Base-by-base conservation (phyloP, 2,329 filamentous ascomycete genomes). In the Sclerotiophoma versabilis region DNA sequence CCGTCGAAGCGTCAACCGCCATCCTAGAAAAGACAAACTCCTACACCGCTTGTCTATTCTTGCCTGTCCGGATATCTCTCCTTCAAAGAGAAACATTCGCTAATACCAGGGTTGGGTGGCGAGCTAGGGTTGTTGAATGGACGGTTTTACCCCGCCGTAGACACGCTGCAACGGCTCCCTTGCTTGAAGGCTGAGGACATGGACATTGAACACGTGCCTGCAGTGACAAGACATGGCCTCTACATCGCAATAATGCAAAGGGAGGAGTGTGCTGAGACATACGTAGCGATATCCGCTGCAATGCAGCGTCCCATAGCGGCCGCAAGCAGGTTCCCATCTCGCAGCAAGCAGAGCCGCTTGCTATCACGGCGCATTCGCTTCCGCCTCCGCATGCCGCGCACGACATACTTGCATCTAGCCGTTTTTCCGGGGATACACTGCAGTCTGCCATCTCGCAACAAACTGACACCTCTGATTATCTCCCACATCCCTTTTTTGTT, bases 41-140 rank as follows among this genome's bases (percentile, higher is more conserved):
- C 43, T 52, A 54, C 70, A 74, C 71, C 70, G 71, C 71, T 68
- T 57, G 65, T 73, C 70, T 73, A 68, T 67, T 66, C 60, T 64
- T 64, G 60, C 48, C 39, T 23, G 37, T 29, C 54, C 42, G 42
- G 29, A 55, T 52, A 41, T 39, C 44, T 47, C 38, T 39, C 46
- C 51, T 54, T 34, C 47, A 49, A 42, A 45, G 54, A 63, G 51
- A 45, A 60, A 34, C 62, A 60, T 65, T 27, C 34, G 56, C 58
- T 58, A 70, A 70, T 66, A 59, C 68, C 59, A 25, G 49, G 49
- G 48, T 64, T 58, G 48, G 36, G 57, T 63, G 46, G 59, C 61
- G 51, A 60, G 56, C 65, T 64, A 62, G 64, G 60, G 49, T 61
- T 56, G 37, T 52, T 45, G 54, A 45, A 49, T 52, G 64, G 51